Base-by-base conservation (phyloP, 257 asterid species). In the Osmanthus fragrans region DNA sequence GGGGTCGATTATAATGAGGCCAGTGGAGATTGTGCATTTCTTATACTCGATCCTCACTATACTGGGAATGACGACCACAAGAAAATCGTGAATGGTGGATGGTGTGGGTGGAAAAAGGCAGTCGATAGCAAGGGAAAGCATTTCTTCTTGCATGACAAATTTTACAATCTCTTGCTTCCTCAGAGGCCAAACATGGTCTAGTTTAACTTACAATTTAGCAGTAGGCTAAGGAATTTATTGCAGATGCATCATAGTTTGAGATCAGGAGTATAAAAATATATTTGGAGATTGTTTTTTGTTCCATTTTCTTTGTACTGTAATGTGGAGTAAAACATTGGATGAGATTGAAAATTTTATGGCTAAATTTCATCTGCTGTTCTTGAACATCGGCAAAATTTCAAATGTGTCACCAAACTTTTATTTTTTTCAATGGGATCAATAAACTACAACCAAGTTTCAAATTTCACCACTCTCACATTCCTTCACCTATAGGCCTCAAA, bases 81-180 rank as follows among this genome's bases (percentile, higher is more conserved):
- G 89, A 95, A 91, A 83, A 91, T 95, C 51, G 94, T 89, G 60
- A 91, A 91, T 36, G 92, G 98, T 1, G 97, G 99, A 74, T 95
- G 99, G 99, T 95, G 98, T 69, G 99, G 96, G 67, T 91, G 99
- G 99, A 95, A 95, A 77, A 93, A 89, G 80, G 96, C 96, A 0
- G 89, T 93, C 18, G 97, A 93, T 77, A 81, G 86, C 91, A 95
- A 91, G 83, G 99, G 99, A 69, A 95, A 95, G 16, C 97, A 92
- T 88, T 95, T 93, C 90, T 95, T 95, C 93, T 86, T 93, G 88
- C 97, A 89, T 10, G 90, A 93, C 77, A 93, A 90, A 84, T 95
- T 93, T 80, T 95, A 95, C 84, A 95, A 95, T 84, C 96, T 95
- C 64, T 82, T 95, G 83, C 93, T 95, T 79, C 99, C 99, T 27